Percentiles rank a stretch among this genome's conserved stretches.
Conservation (phyloP, 805 yeast species). For the Pichia rugopelliculosa region DNA sequence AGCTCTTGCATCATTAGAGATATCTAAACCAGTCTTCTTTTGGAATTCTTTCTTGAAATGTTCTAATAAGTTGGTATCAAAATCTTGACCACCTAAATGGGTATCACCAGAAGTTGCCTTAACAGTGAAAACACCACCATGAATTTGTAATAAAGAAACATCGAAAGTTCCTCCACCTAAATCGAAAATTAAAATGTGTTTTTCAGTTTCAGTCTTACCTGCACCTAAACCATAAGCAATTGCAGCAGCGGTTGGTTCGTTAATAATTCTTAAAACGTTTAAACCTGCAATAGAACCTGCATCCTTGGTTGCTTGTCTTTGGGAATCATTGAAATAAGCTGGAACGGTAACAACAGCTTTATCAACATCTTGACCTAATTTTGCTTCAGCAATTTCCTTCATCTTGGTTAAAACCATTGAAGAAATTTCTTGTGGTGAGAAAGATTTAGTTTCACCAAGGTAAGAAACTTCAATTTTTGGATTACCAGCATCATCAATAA, state of each 20-base stretch:
- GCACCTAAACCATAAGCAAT: conserved; percentile 98
- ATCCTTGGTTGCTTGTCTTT: conserved; percentile 77
- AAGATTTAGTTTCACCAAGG: conserved; percentile 60
- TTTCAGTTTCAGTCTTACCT: conserved; percentile 72
- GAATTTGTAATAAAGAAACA: conserved; percentile 87
- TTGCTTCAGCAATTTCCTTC: conserved; percentile 77
- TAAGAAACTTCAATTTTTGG: conserved; percentile 66
- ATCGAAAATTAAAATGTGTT: conserved; percentile 87
- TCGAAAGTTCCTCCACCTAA: conserved; percentile 99
- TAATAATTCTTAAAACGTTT: conserved; percentile 68
- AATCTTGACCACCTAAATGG: conserved; percentile 99
- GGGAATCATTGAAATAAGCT: conserved; percentile 75
- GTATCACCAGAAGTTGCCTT: conserved; percentile 99
- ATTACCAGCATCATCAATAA: conserved; percentile 54
- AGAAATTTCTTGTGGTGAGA: conserved; percentile 70
- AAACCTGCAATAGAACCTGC: conserved; percentile 77
- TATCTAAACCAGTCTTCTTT: conserved; percentile 88
- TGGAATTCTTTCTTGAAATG: conserved; percentile 87
- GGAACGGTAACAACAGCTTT: conserved; percentile 75
- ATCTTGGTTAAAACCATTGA: conserved; percentile 74
- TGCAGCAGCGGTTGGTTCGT: conserved; percentile 94
- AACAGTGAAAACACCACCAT: conserved; percentile 95
- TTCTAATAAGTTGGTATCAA: conserved; percentile 91
- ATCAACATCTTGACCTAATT: conserved; percentile 62
- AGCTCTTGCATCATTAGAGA: conserved; percentile 88